Base-by-base conservation (phyloP, 2,329 filamentous ascomycete species). In the Colletotrichum euphorbiae region DNA sequence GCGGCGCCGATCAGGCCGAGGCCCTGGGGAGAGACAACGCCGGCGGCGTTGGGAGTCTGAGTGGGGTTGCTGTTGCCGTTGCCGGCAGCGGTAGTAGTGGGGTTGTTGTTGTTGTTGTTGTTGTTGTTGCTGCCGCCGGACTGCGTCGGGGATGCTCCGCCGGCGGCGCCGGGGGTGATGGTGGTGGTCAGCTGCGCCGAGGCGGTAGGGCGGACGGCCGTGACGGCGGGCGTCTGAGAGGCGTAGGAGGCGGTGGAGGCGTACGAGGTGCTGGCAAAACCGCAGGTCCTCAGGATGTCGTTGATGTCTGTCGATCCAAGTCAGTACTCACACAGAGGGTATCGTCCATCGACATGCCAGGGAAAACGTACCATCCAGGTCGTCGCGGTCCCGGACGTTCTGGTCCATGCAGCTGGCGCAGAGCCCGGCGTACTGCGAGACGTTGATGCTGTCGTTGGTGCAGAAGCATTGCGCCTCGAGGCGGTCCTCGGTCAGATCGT, bases 361-460 rank as follows among this genome's bases (percentile, higher is more conserved):
- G 17, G 15, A 6, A 43, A 15, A 17, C n/a, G n/a, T n/a, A n/a
- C 71, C 71, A n/a, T 71, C 70, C 13, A 66, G 55, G 43, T 71
- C 70, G 15, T 71, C 70, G 28, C 70, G 63, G 51, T 72, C 69
- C 24, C 21, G 52, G 46, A 51, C 42, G 56, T 72, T 65, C 56
- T 72, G 59, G 38, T 68, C 63, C 69, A 72, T 69, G 61, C 71
- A 71, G 56, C 69, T 70, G 42, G 71, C 71, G 46, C 55, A 71
- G 19, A 80, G 75, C 3, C 73, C 77, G 17, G 79, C 75, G 55
- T 81, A 71, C 17, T 71, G 67, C 24, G 54, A 70, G 56, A 82
- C 81, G 72, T 81, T 72, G 73, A 83, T 79, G 72, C 78, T 79
- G 55, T 74, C 69, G 74, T 83, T 80, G 70, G 78, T 77, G 75